Base-by-base conservation (phyloP, 495 filamentous ascomycete genomes). In the Aspergillus egyptiacus region DNA sequence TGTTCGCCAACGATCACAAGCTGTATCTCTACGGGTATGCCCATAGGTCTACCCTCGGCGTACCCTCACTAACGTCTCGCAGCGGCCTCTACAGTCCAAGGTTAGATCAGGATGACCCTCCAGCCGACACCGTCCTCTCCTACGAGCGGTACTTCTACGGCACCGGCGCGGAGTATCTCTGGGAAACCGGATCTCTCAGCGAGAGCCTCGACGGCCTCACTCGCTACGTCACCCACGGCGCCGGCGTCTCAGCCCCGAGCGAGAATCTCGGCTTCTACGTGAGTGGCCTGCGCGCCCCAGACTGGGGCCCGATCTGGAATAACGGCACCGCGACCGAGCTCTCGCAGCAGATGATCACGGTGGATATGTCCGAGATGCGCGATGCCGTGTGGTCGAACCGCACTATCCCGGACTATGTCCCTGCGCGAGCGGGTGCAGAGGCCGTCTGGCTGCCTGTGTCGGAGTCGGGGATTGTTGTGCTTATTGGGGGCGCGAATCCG, bases 251-350 rank as follows among this genome's bases (percentile, higher is more conserved):
- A 10, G 80, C 78, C 5, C 83, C 84, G 0, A 86, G 84, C 7
- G 84, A 89, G 62, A 84, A 88, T 50, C 72, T 78, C 44, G 83
- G 78, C 0, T 89, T 82, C 68, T 85, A 87, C 55, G 85, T 89
- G 55, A 76, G 79, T 3, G 85, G 85, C 0, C 69, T 80, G 68
- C 76, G 68, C 19, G 70, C 73, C 0, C 36, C 58, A 5, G 62
- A 63, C 48, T 71, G 64, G 58, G 75, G 76, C 0, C 54, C 68
- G 1, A 73, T 84, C 50, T 50, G 57, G 13, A 24, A 40, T 5
- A 74, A 73, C 48, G 23, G 38, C 5, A 55, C 62, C 8, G 40
- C 62, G 7, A 71, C 62, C 28, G 66, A 69, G 7, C 44, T 57
- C 9, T 74, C 77, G 25, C n/a, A 38, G 14, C 24, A 19, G 3